phyloP scores from a whole-genome alignment of 805 yeast genomes.

The Metschnikowia peoriensis region DNA sequence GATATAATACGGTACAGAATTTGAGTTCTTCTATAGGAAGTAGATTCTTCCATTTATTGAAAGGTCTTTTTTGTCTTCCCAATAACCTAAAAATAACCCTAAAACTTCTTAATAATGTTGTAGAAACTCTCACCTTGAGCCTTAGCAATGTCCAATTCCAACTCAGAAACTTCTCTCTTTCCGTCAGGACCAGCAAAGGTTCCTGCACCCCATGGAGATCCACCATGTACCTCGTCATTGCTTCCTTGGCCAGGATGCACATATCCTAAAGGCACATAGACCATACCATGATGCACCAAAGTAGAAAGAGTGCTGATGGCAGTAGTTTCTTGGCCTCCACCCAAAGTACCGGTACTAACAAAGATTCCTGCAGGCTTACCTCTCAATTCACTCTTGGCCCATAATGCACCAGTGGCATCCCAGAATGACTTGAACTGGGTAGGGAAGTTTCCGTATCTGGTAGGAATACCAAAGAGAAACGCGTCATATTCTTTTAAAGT shows the following conservation, averaged over 20 bases:
- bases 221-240: constrained; percentile 72
- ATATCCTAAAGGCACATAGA: constrained; percentile 77
- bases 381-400: constrained; percentile 66
- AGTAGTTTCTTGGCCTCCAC: constrained; percentile 82
- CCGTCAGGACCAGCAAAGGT: constrained; percentile 75
- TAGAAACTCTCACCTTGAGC: constrained; percentile 70
- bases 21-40: no score
- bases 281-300: constrained; percentile 73
- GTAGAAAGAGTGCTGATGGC: constrained; percentile 55
- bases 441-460: constrained; percentile 74
- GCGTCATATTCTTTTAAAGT: constrained; percentile 65
- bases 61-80: no score
- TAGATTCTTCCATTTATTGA: no score
- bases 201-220: constrained; percentile 88
- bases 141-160: constrained; percentile 63
- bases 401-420: constrained; percentile 73
- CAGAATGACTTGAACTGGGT: constrained; percentile 75
- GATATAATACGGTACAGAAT: no score
- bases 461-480: constrained; percentile 75
- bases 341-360: constrained; percentile 67
- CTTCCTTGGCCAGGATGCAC: constrained; percentile 54
- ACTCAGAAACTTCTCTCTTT: constrained; percentile 59
- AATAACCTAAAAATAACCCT: not conserved
- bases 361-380: constrained; percentile 78
- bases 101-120: constrained; percentile 27